Evolutionary conservation across 176 grass and related monocot species (phyloP).

Genomic region (Bonia amplexicaulis): DNA sequence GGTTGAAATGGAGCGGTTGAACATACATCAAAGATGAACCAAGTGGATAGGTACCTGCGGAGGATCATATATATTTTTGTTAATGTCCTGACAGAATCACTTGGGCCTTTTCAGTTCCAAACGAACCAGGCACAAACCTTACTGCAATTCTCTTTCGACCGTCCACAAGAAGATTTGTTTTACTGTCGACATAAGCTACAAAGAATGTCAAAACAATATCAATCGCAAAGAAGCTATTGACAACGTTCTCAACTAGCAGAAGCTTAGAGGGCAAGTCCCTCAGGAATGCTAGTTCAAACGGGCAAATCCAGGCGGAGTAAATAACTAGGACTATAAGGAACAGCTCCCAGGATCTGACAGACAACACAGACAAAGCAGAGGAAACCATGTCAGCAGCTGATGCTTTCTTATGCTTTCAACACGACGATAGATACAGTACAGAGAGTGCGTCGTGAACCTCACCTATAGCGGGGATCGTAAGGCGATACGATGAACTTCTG

Average conservation of each 20-base stretch:
- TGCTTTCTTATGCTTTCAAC: neutral
- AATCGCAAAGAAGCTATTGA: conserved; percentile 76
- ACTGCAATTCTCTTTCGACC: conserved; percentile 69
- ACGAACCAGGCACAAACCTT: conserved; percentile 44
- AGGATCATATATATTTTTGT: conserved; percentile 18
- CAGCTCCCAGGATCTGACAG: conserved; percentile 83
- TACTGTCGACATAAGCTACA: conserved; percentile 70
- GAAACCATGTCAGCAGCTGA: conserved; percentile 36
- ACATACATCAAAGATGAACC: conserved; percentile 91
- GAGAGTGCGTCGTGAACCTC: conserved; percentile 8
- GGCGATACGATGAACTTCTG: conserved; percentile 74
- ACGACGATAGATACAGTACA: conserved; percentile 3
- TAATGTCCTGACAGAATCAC: neutral
- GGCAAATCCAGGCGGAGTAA: conserved; percentile 91
- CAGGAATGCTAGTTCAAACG: conserved; percentile 89
- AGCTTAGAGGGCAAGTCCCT: conserved; percentile 58
- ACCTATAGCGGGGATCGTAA: conserved; percentile 78
- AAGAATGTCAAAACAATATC: conserved; percentile 97
- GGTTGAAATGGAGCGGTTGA: conserved; percentile 86
- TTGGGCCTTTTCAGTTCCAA: neutral
- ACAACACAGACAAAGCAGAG: conserved; percentile 30
- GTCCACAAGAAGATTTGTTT: conserved; percentile 78
- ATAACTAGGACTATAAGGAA: conserved; percentile 78
- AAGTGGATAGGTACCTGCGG: conserved; percentile 80
- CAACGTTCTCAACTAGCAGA: conserved; percentile 66